These are phyloP conservation scores for Blastocrithidia nonstop DNA, from an alignment of 208 protist species.

Conservation along the genomic window DNA sequence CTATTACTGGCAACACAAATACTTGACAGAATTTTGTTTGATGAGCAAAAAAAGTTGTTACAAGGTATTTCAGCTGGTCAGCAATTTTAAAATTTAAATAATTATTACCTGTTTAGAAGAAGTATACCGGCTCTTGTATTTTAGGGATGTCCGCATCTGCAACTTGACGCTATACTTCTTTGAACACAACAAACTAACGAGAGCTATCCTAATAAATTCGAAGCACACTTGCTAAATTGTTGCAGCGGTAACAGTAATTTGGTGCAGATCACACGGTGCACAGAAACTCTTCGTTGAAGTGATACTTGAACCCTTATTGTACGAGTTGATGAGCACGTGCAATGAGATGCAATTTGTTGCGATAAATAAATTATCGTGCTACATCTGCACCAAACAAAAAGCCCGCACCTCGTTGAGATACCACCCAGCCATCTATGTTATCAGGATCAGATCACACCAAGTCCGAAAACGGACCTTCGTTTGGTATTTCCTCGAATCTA, in stretches of 20 bases:
- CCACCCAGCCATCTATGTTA: constrained; percentile 54
- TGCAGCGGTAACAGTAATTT: constrained; percentile 97
- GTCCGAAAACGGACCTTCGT: constrained; percentile 73
- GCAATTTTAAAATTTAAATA: too few species aligned
- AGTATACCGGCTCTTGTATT: constrained; percentile 39
- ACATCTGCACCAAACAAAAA: constrained; percentile 72
- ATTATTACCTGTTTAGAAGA: too few species aligned
- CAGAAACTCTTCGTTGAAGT: constrained; percentile 71
- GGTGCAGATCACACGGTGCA: constrained; percentile 96
- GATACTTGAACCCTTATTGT: constrained; percentile 82
- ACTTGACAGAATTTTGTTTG: too few species aligned
- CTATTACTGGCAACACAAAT: too few species aligned
- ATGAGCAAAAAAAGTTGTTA: too few species aligned
- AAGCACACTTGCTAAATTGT: constrained; percentile 88
- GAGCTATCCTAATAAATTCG: constrained; percentile 82
- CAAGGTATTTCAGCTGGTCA: too few species aligned
- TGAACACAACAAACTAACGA: constrained; percentile 72
- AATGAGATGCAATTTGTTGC: constrained; percentile 76
- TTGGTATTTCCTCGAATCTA: constrained; percentile 74
- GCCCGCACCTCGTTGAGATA: constrained; percentile 73
- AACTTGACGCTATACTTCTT: constrained; percentile 54
- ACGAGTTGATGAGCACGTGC: constrained; percentile 85
- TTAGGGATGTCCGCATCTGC: constrained; percentile 11
- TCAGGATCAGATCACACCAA: constrained; percentile 87
- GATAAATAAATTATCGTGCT: constrained; percentile 60